A percentile compares a stretch with the other conserved stretches of the same genome.
Conservation (phyloP, 129 eudicot species). For the Dittrichia graveolens region DNA sequence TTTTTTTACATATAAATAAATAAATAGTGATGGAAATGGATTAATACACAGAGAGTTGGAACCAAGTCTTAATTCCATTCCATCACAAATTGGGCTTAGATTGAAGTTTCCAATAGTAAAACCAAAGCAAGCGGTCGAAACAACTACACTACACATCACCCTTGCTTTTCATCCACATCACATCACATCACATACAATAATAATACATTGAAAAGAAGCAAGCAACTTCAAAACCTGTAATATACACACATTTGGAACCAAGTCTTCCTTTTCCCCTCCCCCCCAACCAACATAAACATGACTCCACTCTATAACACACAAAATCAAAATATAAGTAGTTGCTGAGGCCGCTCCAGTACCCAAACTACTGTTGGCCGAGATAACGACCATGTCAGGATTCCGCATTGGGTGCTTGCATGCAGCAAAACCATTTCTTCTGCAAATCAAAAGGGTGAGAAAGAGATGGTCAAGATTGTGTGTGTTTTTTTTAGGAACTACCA, state of each 20-base stretch:
- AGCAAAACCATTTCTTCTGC: conserved; percentile 88
- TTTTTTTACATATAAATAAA: too few species aligned
- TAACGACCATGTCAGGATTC: conserved; percentile 49
- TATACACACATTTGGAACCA: conserved; percentile 28
- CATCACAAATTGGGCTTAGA: conserved; percentile 19
- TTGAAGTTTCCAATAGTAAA: conserved; percentile 25
- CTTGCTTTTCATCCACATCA: conserved; percentile 26
- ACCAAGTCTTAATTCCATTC: too few species aligned
- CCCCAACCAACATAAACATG: conserved; percentile 25
- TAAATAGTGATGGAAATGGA: too few species aligned
- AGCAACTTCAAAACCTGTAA: conserved; percentile 38
- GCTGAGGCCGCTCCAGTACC: conserved; percentile 14
- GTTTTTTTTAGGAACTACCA: background rate
- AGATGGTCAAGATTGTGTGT: conserved; percentile 7
- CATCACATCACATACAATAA: conserved; percentile 37
- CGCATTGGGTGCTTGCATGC: conserved; percentile 55
- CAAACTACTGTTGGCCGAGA: conserved; percentile 12
- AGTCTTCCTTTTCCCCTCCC: conserved; percentile 31
- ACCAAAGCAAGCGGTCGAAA: conserved; percentile 30
- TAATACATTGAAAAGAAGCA: conserved; percentile 27
- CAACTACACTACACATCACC: conserved; percentile 42
- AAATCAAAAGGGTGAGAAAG: conserved; percentile 20
- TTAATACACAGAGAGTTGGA: too few species aligned
- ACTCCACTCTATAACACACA: conserved; percentile 38
- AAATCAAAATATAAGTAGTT: conserved; percentile 12